These are phyloP conservation scores for Pichia inconspicua DNA, from an alignment of 1,139 yeast species.

Conservation along the genomic window DNA sequence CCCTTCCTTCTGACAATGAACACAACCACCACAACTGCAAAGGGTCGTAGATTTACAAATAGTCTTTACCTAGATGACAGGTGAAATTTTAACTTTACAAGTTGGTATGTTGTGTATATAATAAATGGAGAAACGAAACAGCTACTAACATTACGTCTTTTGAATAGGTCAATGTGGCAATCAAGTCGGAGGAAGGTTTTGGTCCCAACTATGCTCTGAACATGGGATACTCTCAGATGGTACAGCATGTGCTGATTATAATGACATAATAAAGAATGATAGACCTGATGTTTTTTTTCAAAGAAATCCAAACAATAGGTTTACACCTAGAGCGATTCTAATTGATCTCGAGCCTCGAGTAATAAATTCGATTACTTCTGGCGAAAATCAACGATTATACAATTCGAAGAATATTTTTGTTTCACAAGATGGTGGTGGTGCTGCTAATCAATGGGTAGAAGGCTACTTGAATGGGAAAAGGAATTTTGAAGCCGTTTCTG, in stretches of 20 bases:
- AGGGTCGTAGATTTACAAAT: no score
- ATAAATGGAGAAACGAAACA: not conserved
- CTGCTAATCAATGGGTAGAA: conserved; percentile 93
- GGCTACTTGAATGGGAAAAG: conserved; percentile 75
- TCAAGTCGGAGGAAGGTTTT: conserved; percentile 87
- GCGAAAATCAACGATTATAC: conserved; percentile 45
- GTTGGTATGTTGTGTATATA: conserved; percentile 33
- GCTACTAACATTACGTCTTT: not conserved
- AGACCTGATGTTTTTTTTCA: conserved; percentile 82
- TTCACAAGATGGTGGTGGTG: conserved; percentile 78
- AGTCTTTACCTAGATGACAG: conserved; percentile 32
- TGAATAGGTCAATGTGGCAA: conserved; percentile 85
- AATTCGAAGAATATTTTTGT: conserved; percentile 79
- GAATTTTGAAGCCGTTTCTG: conserved; percentile 64
- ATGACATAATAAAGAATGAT: conserved; percentile 43
- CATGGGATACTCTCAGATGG: conserved; percentile 85
- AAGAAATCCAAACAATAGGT: conserved; percentile 64
- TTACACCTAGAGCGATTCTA: conserved; percentile 80
- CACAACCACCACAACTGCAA: no score
- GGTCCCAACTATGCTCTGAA: conserved; percentile 84
- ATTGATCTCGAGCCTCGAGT: conserved; percentile 92
- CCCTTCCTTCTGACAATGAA: no score
- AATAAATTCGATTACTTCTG: conserved; percentile 45
- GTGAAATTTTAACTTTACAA: conserved; percentile 60
- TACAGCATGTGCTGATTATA: conserved; percentile 30